Evolutionary conservation across 2,329 filamentous ascomycete genomes (phyloP).

Genomic region (Cladosporium cucumerinum): DNA sequence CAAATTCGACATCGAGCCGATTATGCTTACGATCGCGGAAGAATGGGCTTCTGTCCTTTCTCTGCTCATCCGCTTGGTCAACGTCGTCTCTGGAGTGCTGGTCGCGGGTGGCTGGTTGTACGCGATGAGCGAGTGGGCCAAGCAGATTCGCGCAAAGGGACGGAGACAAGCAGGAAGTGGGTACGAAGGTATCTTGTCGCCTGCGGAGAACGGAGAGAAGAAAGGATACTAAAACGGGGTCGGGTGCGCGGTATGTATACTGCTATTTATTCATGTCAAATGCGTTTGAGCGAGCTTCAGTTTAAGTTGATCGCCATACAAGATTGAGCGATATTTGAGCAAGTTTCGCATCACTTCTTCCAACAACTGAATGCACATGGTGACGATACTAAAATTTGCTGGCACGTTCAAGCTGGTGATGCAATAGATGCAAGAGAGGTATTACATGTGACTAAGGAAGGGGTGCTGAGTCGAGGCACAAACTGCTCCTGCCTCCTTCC

Average conservation of each 20-base stretch:
- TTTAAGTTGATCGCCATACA: background rate
- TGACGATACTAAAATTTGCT: background rate
- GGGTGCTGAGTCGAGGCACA: background rate
- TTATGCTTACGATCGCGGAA: slow-evolving; percentile 81
- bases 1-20: slow-evolving; percentile 98
- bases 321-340: background rate
- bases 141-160: slow-evolving; percentile 36
- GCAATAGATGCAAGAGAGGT: background rate
- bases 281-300: background rate
- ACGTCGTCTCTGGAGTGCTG: slow-evolving; percentile 84
- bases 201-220: slow-evolving; percentile 25
- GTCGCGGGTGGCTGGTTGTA: slow-evolving; percentile 94
- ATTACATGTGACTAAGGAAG: too few species aligned
- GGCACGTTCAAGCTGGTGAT: background rate
- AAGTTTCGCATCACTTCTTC: background rate
- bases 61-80: slow-evolving; percentile 79
- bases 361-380: background rate
- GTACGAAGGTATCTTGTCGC: slow-evolving; percentile 14
- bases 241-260: slow-evolving; percentile 6
- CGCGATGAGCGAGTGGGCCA: slow-evolving; percentile 74
- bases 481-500: background rate
- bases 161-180: slow-evolving; percentile 2
- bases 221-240: slow-evolving; percentile 5
- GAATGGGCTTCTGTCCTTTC: slow-evolving; percentile 70
- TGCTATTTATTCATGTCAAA: slow-evolving; percentile 5